phyloP scores from a whole-genome alignment of 495 filamentous ascomycete genomes.

The Staphylotrichum tortipilum region DNA sequence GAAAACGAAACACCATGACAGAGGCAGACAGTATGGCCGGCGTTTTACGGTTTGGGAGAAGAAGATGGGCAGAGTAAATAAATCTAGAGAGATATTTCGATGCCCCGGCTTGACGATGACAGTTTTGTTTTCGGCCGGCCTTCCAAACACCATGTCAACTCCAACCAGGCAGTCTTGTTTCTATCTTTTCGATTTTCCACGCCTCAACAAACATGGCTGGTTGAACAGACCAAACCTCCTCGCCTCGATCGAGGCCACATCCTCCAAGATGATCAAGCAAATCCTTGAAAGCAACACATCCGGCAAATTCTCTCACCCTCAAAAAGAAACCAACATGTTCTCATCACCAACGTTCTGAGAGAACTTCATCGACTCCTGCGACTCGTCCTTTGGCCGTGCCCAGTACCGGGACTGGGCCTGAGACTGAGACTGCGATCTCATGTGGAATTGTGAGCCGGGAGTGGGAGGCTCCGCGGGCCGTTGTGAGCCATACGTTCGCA shows the following conservation, averaged over 20 bases:
- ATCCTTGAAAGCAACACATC: neutral
- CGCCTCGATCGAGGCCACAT: neutral
- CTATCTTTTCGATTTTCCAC: too few species aligned
- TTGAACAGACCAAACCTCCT: neutral
- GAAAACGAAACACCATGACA: neutral
- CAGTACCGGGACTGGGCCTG: constrained; percentile 8
- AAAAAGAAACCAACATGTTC: neutral
- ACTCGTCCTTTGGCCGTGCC: constrained; percentile 1
- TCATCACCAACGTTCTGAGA: neutral
- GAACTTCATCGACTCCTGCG: constrained; percentile 7
- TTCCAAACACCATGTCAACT: too few species aligned
- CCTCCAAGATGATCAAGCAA: neutral
- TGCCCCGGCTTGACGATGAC: neutral
- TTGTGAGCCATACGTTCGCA: constrained; percentile 11
- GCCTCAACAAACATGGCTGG: neutral
- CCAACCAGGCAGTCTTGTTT: neutral
- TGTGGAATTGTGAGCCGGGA: neutral
- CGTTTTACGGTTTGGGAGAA: constrained; percentile 7
- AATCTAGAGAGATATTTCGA: neutral
- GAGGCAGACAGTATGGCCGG: constrained; percentile 7
- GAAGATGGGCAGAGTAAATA: neutral
- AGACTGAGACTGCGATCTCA: neutral
- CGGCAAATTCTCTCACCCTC: neutral
- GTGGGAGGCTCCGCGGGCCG: neutral
- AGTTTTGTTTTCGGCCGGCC: too few species aligned